Percentiles rank a stretch among this genome's conserved stretches.
phyloP scores from a whole-genome alignment of 1,284 basidiomycete species.

The Apiotrichum mycotoxinovorans region DNA sequence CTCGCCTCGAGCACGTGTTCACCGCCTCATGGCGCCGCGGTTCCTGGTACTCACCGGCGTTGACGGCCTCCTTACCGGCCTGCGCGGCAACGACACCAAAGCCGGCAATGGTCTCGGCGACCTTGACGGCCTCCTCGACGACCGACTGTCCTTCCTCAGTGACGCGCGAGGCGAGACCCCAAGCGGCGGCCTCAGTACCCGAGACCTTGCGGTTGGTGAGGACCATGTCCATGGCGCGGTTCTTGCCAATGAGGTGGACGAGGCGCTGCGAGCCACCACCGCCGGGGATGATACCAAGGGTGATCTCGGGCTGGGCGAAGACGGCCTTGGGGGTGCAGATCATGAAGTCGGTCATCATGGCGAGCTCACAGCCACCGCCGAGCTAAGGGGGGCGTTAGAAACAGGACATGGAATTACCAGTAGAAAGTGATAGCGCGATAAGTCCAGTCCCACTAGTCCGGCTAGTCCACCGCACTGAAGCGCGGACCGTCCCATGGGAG shows the following conservation, averaged over 20 bases:
- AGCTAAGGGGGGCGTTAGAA: conserved; percentile 56
- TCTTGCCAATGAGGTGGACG: conserved; percentile 83
- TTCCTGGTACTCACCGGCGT: conserved; percentile 65
- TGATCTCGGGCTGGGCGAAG: conserved; percentile 97
- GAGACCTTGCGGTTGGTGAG: conserved; percentile 79
- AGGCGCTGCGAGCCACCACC: conserved; percentile 61
- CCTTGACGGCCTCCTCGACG: conserved; percentile 79
- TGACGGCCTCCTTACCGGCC: conserved; percentile 93
- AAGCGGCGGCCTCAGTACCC: conserved; percentile 78
- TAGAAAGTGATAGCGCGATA: no score
- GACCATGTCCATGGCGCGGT: conserved; percentile 90
- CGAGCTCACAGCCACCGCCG: conserved; percentile 94
- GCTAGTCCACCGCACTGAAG: neutral
- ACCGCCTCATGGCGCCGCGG: no score
- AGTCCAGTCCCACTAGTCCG: no score
- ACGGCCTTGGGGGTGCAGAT: conserved; percentile 88
- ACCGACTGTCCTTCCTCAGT: conserved; percentile 76
- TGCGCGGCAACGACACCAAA: conserved; percentile 83
- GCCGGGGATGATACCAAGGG: conserved; percentile 86
- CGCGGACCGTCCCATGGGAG: no score
- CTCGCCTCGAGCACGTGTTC: neutral
- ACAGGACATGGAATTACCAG: no score
- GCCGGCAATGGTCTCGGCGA: conserved; percentile 75
- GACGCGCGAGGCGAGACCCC: conserved; percentile 80
- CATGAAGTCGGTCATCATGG: conserved; percentile 92